Evolutionary conservation across 2,329 filamentous ascomycete genomes (phyloP).

Genomic region (Aspergillus awamori): DNA sequence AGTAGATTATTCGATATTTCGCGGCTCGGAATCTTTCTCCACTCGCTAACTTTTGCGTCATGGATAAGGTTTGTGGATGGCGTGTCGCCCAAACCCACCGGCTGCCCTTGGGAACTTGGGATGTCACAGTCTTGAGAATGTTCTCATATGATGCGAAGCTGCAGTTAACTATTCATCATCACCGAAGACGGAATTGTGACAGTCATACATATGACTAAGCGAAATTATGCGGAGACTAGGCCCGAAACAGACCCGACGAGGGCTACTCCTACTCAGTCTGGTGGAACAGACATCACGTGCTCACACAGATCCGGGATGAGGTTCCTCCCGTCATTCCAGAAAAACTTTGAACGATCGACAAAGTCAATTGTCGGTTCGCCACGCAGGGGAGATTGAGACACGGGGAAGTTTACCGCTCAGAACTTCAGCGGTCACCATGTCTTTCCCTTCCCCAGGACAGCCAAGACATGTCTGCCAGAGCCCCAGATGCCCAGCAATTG

Average conservation of each 20-base stretch:
- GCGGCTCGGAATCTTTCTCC: no score
- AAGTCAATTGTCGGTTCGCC: background rate
- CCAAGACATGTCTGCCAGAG: conserved; percentile 13
- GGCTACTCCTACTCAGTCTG: background rate
- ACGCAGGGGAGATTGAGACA: background rate
- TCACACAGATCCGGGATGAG: background rate
- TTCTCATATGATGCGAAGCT: no score
- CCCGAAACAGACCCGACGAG: background rate
- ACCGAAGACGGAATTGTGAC: no score
- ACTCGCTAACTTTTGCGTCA: no score
- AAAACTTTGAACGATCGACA: background rate
- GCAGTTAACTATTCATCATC: no score
- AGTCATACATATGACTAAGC: no score
- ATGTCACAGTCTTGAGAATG: no score
- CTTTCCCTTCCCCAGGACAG: background rate
- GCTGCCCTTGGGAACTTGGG: no score
- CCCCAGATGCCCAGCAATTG: background rate
- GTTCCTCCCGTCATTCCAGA: background rate
- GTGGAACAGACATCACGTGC: background rate
- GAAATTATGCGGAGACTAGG: background rate
- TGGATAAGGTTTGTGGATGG: no score
- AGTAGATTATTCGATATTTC: no score
- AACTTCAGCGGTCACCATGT: background rate
- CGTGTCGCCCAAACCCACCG: no score
- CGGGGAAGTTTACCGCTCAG: background rate